These are phyloP conservation scores for Trichoderma atroviride DNA, from an alignment of 2,329 filamentous ascomycete genomes.

Conservation along the genomic window DNA sequence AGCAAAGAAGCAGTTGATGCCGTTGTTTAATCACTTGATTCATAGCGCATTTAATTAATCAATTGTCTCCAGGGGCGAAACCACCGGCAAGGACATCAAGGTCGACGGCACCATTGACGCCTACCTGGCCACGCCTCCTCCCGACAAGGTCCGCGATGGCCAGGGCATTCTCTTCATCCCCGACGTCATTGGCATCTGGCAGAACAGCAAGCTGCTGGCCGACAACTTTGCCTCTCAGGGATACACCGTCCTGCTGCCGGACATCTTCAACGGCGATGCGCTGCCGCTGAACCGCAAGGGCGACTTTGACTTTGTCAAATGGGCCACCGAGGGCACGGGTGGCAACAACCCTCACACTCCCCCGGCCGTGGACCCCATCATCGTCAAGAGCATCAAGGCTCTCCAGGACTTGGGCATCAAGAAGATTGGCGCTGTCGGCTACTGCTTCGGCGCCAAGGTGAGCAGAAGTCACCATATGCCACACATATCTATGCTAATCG, in stretches of 20 bases:
- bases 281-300: conserved; percentile 50
- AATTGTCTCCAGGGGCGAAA: conserved; percentile 15
- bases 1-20: background rate
- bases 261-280: conserved; percentile 41
- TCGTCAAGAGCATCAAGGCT: conserved; percentile 49
- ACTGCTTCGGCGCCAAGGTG: conserved; percentile 76
- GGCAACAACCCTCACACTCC: conserved; percentile 48
- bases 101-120: conserved; percentile 31
- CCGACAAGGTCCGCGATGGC: conserved; percentile 18
- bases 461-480: conserved; percentile 24
- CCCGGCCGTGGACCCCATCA: conserved; percentile 37
- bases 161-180: conserved; percentile 26
- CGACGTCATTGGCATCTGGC: conserved; percentile 45
- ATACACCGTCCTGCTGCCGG: conserved; percentile 39
- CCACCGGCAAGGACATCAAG: conserved; percentile 23
- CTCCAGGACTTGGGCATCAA: conserved; percentile 59
- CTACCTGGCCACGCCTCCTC: conserved; percentile 30
- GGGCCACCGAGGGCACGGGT: conserved; percentile 43
- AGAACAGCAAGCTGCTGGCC: conserved; percentile 43
- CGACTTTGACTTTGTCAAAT: conserved; percentile 36
- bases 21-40: background rate
- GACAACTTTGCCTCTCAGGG: conserved; percentile 41
- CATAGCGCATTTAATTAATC: background rate
- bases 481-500: background rate
- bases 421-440: conserved; percentile 67